Evolutionary conservation across 202 grass and related monocot genomes (phyloP), one percentile per base, ranked within the genome.

Genomic region (Schoenoplectus triqueter): DNA sequence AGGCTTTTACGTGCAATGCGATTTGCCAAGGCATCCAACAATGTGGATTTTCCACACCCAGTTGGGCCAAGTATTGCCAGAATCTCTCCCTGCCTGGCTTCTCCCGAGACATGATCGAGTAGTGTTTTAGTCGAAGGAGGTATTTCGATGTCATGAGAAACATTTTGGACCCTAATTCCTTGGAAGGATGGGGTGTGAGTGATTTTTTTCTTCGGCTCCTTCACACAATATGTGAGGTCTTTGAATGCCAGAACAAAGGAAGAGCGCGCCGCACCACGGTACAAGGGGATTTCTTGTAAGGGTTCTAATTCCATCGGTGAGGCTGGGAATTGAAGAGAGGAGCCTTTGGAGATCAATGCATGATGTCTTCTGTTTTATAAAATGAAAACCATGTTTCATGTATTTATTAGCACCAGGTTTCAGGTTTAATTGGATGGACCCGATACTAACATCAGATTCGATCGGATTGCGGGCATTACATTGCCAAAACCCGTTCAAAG

Each of bases 31-130:
- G 85, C 91, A 70, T 98, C 95, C 4, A 98, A 85, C 85, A 98
- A 88, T 52, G 95, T 98, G 10, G 95, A 98, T 88, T 98, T 98
- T 47, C 92, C 95, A 11, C 89, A 91, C 22, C 95, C 95, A 78
- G 92, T 97, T 10, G 95, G 95, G 0, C 92, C 95, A 85, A 95
- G 89, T 7, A 97, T 82, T 78, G 92, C 92, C 0, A 93, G 91
- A 59, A 97, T 84, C 76, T 90, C 90, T 0, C 95, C 89, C 54
- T 95, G 92, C 72, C 90, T 91, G 5, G 92, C 92, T 69, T 92
- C 89, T 10, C 95, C 91, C 0, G 92, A 94, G 75, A 97, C 89
- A 54, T 84, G 89, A 55, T 90, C 88, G 47, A 97, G 89, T 60
- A 97, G 86, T 85, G 13, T 70, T 70, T 83, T 83, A 52, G 65